Conservation (phyloP, 1,284 basidiomycete genomes). For the Exsudoporus floridanus region DNA sequence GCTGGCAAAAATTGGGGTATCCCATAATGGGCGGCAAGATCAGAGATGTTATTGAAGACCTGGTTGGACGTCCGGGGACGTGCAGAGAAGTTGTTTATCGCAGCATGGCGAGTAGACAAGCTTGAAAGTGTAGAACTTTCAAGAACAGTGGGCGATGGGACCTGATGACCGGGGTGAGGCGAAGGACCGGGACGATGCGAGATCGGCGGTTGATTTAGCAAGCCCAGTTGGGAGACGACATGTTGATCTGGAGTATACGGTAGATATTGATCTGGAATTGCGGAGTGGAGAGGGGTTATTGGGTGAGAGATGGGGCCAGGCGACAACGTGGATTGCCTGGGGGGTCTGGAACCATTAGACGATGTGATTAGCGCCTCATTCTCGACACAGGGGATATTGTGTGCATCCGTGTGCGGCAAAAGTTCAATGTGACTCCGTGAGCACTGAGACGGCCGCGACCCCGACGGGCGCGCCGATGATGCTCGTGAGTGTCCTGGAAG, state of each 20-base stretch:
- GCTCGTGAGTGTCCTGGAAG: constrained; percentile 29
- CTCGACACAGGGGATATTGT: constrained; percentile 25
- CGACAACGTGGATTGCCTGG: constrained; percentile 43
- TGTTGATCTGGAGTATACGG: constrained; percentile 36
- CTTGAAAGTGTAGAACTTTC: constrained; percentile 45
- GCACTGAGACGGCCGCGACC: constrained; percentile 23
- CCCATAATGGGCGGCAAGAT: constrained; percentile 72
- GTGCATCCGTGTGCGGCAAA: constrained; percentile 19
- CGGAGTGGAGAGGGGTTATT: constrained; percentile 35
- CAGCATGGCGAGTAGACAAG: constrained; percentile 43
- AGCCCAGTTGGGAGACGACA: constrained; percentile 28
- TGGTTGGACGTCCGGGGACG: constrained; percentile 48
- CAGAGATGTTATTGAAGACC: constrained; percentile 50
- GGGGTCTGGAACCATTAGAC: constrained; percentile 43
- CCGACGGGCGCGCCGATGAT: constrained; percentile 28
- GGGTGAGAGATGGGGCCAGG: constrained; percentile 30
- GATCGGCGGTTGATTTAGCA: constrained; percentile 38
- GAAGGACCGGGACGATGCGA: constrained; percentile 34
- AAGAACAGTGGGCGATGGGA: constrained; percentile 34
- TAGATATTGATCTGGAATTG: constrained; percentile 40
- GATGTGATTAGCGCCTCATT: constrained; percentile 38
- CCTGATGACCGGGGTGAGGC: constrained; percentile 32
- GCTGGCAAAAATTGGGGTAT: constrained; percentile 67
- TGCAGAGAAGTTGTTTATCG: constrained; percentile 40
- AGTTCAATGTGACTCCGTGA: constrained; percentile 22